Evolutionary conservation across 768 basidiomycete species (phyloP).

Genomic region (Brasilioporus rufonigricans): DNA sequence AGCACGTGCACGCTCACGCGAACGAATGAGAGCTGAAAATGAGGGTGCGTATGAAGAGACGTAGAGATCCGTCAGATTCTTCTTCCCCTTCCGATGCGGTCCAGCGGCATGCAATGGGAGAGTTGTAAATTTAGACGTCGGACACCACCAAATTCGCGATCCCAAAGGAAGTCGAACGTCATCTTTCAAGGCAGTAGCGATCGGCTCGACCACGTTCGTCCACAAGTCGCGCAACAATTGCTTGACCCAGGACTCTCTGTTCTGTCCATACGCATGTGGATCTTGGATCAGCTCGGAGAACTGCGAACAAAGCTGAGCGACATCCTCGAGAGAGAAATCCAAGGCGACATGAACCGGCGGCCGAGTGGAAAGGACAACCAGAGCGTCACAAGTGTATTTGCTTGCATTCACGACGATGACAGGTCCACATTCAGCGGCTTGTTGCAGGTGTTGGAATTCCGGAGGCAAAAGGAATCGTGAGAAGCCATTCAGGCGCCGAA

Average conservation of each 20-base stretch:
- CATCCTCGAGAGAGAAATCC: neutral
- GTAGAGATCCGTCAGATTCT: neutral
- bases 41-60: neutral
- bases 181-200: neutral
- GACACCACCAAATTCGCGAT: neutral
- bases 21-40: neutral
- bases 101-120: neutral
- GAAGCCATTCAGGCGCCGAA: neutral
- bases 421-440: neutral
- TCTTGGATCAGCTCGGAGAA: neutral
- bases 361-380: neutral
- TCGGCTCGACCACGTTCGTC: neutral
- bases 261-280: neutral
- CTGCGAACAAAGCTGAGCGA: neutral
- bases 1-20: neutral
- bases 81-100: neutral
- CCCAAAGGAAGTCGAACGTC: neutral
- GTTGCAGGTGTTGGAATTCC: neutral
- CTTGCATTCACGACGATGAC: neutral
- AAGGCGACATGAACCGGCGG: neutral
- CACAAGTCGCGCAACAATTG: neutral
- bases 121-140: neutral
- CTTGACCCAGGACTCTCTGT: neutral
- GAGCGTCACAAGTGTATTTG: neutral
- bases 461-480: neutral